These are phyloP conservation scores for Geotrichum histeridarum DNA, from an alignment of 1,139 yeast species.

Conservation along the genomic window DNA sequence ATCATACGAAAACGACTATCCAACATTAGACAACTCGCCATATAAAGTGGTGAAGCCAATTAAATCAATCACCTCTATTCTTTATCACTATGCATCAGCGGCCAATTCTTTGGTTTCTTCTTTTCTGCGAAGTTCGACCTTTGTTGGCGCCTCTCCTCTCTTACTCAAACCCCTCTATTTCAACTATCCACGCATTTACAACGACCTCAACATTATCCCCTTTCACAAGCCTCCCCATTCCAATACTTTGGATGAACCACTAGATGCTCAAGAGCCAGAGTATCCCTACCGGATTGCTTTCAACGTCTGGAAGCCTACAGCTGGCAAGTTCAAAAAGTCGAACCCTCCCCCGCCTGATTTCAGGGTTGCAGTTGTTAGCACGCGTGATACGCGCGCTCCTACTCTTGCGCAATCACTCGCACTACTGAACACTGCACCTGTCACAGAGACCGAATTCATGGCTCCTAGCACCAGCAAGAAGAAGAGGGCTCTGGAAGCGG, in stretches of 20 bases:
- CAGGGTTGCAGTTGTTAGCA: constrained; percentile 57
- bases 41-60: constrained; percentile 18
- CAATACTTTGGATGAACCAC: constrained; percentile 3
- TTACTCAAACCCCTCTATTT: constrained; percentile 18
- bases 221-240: constrained; percentile 24
- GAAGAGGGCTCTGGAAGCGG: constrained; percentile 23
- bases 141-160: not conserved
- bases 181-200: constrained; percentile 21
- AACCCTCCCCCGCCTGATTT: constrained; percentile 71
- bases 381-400: constrained; percentile 52
- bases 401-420: constrained; percentile 38
- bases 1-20: constrained; percentile 20
- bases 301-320: constrained; percentile 82
- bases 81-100: not conserved
- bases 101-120: constrained; percentile 23
- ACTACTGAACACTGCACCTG: constrained; percentile 34
- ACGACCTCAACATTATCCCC: constrained; percentile 26
- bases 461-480: constrained; percentile 19
- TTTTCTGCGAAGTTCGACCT: constrained; percentile 7
- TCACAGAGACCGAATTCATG: constrained; percentile 23
- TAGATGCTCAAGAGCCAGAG: constrained; percentile 15
- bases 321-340: constrained; percentile 59
- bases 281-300: constrained; percentile 39
- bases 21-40: constrained; percentile 10
- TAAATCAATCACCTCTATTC: not conserved